Conservation (phyloP, 2,329 filamentous ascomycete species). For the Rutstroemia sp. region DNA sequence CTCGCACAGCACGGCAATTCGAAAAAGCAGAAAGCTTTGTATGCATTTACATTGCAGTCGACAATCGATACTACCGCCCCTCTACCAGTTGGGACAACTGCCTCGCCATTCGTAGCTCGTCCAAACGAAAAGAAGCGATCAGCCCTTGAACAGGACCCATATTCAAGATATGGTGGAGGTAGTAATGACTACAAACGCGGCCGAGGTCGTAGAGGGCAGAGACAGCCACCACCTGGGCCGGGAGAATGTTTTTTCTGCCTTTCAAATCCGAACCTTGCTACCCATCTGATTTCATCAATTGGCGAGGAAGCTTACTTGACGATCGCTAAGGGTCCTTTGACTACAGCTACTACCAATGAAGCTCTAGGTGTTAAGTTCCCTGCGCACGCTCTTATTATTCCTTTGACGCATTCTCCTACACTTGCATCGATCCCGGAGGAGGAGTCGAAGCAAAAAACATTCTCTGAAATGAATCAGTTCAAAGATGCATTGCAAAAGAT, state of each 20-base stretch:
- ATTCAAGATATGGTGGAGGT: slow-evolving; percentile 48
- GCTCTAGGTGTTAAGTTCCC: slow-evolving; percentile 64
- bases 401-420: slow-evolving; percentile 73
- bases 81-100: slow-evolving; percentile 64
- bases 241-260: slow-evolving; percentile 93
- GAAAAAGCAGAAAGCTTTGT: slow-evolving; percentile 72
- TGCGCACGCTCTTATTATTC: slow-evolving; percentile 85
- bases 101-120: slow-evolving; percentile 58
- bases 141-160: slow-evolving; percentile 39
- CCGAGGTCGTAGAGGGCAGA: slow-evolving; percentile 40
- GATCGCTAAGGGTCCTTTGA: slow-evolving; percentile 83
- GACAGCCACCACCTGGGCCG: slow-evolving; percentile 57
- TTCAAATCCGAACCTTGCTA: slow-evolving; percentile 74
- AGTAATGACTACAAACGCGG: slow-evolving; percentile 35
- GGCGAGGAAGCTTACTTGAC: slow-evolving; percentile 84
- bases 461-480: slow-evolving; percentile 77
- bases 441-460: slow-evolving; percentile 48
- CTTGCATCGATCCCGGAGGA: slow-evolving; percentile 55
- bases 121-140: slow-evolving; percentile 51
- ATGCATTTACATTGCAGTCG: slow-evolving; percentile 67
- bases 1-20: slow-evolving; percentile 71
- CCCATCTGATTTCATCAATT: slow-evolving; percentile 85
- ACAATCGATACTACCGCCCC: slow-evolving; percentile 50
- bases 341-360: slow-evolving; percentile 60
- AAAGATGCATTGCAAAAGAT: slow-evolving; percentile 71